Evolutionary conservation across 768 basidiomycete species (phyloP).

Genomic region (Boletus eberwhitei): DNA sequence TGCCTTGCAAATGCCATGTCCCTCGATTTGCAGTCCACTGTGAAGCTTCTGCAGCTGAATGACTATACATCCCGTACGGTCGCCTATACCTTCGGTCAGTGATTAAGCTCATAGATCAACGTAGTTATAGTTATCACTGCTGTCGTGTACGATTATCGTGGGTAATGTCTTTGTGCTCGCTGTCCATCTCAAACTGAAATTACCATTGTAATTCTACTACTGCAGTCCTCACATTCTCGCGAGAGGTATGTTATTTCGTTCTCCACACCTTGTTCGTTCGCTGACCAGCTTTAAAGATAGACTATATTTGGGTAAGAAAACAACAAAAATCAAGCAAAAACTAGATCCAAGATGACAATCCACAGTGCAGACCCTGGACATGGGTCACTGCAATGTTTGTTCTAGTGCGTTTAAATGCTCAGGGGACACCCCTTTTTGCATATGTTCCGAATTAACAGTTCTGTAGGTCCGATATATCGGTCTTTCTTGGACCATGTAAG

Average conservation of each 20-base stretch:
- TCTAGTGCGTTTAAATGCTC: not conserved
- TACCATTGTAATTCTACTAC: not conserved
- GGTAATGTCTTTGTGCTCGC: not conserved
- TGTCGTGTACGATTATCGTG: slow-evolving; percentile 8
- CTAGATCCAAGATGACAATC: not conserved
- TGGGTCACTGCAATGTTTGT: slow-evolving; percentile 8
- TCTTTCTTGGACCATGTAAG: slow-evolving; percentile 3
- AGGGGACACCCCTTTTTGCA: too few relatives aligned
- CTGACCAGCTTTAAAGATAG: not conserved
- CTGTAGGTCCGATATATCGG: slow-evolving; percentile 6
- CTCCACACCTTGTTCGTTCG: too few relatives aligned
- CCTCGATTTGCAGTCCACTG: not conserved
- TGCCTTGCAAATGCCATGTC: not conserved
- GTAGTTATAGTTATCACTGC: not conserved
- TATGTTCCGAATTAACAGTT: not conserved
- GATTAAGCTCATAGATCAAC: not conserved
- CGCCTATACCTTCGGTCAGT: not conserved
- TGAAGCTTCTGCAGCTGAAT: not conserved
- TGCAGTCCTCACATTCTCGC: not conserved
- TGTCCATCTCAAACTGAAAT: not conserved
- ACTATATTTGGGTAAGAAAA: slow-evolving; percentile 12
- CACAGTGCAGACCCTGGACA: slow-evolving; percentile 3
- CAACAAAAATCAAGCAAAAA: too few relatives aligned
- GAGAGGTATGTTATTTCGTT: too few relatives aligned
- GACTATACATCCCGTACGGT: not conserved